Conservation (phyloP, 2,329 filamentous ascomycete species). For the Phialophora chinensis region DNA sequence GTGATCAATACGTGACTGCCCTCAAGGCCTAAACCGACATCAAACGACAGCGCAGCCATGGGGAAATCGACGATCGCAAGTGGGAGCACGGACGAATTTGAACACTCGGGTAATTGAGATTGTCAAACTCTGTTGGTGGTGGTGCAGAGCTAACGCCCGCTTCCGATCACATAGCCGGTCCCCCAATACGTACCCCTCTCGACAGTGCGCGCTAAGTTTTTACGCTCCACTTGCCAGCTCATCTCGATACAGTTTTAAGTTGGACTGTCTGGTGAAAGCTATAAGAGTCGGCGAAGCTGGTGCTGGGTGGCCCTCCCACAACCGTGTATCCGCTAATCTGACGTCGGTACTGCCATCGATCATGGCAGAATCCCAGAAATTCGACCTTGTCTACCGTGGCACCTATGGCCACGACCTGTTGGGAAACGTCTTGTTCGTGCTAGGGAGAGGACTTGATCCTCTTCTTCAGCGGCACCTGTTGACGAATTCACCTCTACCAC, state of each 20-base stretch:
- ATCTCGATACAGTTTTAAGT: neutral
- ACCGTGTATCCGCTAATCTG: neutral
- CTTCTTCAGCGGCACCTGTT: conserved; percentile 29
- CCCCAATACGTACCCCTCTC: conserved; percentile 6
- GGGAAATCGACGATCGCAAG: neutral
- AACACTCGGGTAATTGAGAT: neutral
- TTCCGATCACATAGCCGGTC: neutral
- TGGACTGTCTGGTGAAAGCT: neutral
- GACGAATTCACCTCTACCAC: conserved; percentile 22
- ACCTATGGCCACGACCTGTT: conserved; percentile 17
- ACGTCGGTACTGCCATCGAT: neutral
- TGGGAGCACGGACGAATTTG: neutral
- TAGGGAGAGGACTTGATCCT: conserved; percentile 28
- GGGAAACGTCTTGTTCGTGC: conserved; percentile 28
- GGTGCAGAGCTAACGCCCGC: neutral
- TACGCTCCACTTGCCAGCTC: neutral
- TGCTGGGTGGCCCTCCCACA: neutral
- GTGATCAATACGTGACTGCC: conserved; percentile 50
- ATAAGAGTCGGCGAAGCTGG: neutral
- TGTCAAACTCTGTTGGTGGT: conserved; percentile 1
- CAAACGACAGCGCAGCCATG: conserved; percentile 27
- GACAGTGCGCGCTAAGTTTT: neutral
- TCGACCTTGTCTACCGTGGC: conserved; percentile 25
- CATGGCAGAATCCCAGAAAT: conserved; percentile 13
- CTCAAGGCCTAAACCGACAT: conserved; percentile 47